phyloP scores from a whole-genome alignment of 1,284 basidiomycete genomes.

The Ceratobasidium sp. region DNA sequence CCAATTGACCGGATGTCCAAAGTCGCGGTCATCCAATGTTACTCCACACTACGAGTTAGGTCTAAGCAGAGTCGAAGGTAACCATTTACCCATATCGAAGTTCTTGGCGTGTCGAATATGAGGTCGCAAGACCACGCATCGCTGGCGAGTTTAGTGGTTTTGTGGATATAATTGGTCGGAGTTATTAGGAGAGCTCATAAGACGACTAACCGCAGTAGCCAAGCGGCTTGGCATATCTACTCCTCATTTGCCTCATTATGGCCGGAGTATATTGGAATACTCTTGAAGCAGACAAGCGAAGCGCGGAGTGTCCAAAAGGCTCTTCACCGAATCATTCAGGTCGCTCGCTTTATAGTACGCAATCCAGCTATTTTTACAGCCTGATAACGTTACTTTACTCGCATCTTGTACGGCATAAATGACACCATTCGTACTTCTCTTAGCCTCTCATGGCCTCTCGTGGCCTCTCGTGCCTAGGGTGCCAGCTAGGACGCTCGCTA shows the following conservation, averaged over 20 bases:
- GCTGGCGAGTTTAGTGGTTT: too few species aligned
- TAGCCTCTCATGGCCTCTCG: not conserved
- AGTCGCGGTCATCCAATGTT: too few species aligned
- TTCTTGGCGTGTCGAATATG: too few species aligned
- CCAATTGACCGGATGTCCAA: too few species aligned
- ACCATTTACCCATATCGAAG: too few species aligned
- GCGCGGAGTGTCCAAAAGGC: not conserved
- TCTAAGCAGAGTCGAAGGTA: too few species aligned
- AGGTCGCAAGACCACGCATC: too few species aligned
- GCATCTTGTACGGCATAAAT: conserved; percentile 9
- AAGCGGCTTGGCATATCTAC: not conserved
- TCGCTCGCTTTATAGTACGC: not conserved
- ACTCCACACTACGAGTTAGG: too few species aligned
- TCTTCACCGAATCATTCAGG: not conserved
- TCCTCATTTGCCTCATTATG: not conserved
- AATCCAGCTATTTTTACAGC: conserved; percentile 1
- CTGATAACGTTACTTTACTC: not conserved
- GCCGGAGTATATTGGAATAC: not conserved
- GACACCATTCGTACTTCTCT: not conserved
- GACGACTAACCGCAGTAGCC: not conserved
- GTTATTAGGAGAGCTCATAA: too few species aligned
- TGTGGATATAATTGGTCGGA: not conserved
- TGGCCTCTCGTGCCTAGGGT: too few species aligned
- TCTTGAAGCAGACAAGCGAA: too few species aligned
- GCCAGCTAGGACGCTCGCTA: not conserved